Conservation (phyloP, 306 rosid genomes). For the Malus asiatica region DNA sequence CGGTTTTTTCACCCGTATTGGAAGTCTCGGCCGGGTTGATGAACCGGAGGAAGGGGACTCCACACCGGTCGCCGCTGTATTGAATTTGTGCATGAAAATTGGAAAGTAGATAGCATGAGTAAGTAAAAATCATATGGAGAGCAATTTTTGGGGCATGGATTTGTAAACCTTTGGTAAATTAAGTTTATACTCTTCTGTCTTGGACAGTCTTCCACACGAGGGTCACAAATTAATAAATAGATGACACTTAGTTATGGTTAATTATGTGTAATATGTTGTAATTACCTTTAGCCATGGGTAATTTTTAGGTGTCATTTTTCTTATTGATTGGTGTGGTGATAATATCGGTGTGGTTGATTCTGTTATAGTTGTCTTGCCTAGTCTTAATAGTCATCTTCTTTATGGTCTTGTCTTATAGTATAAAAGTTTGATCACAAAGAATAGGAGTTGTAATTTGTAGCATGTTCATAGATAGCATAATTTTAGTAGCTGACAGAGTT, state of each 20-base stretch:
- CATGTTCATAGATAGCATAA: too few relatives aligned
- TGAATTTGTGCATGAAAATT: slow-evolving; percentile 27
- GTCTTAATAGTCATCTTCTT: too few relatives aligned
- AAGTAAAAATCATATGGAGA: neutral
- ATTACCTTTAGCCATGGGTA: neutral
- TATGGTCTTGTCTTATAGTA: too few relatives aligned
- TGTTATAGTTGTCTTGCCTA: too few relatives aligned
- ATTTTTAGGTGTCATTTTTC: neutral
- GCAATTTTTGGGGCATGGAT: slow-evolving; percentile 4
- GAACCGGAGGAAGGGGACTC: slow-evolving; percentile 77
- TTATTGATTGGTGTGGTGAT: neutral
- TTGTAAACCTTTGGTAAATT: neutral
- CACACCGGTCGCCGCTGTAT: slow-evolving; percentile 80
- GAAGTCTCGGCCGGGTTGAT: slow-evolving; percentile 36
- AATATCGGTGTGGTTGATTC: too few relatives aligned
- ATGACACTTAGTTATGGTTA: neutral
- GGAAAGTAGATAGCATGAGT: neutral
- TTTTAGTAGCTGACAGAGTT: too few relatives aligned
- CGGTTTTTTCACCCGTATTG: slow-evolving; percentile 10
- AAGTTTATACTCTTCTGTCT: neutral
- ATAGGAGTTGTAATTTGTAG: too few relatives aligned
- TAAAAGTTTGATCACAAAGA: too few relatives aligned
- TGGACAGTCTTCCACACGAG: neutral
- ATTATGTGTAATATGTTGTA: neutral
- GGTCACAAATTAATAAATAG: neutral